phyloP scores from a whole-genome alignment of 306 rosid species.

The Lupinus albus region DNA sequence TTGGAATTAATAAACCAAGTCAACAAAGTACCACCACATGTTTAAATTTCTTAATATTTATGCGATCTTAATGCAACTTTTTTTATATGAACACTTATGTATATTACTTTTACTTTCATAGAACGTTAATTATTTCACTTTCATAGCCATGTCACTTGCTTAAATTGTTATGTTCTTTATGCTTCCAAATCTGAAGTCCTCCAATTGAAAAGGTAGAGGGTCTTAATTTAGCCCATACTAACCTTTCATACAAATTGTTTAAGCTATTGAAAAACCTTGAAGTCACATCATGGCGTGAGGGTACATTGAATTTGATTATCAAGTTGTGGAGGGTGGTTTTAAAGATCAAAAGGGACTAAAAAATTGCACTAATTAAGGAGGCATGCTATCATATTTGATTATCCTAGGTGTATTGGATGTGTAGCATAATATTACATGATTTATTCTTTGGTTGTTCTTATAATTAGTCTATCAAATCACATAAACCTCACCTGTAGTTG shows the following conservation, averaged over 20 bases:
- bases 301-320: neutral
- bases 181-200: neutral
- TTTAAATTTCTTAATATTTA: too few species aligned
- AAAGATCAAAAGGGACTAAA: neutral
- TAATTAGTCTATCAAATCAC: neutral
- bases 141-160: neutral
- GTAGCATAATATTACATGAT: neutral
- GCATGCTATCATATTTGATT: neutral
- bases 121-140: neutral
- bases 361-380: neutral
- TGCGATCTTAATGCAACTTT: too few species aligned
- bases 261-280: neutral
- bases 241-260: neutral
- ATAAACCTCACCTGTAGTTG: neutral
- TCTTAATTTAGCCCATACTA: too few species aligned
- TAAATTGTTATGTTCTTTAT: neutral
- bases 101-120: too few species aligned
- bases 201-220: neutral
- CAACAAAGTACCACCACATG: neutral
- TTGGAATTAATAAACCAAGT: neutral
- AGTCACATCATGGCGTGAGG: conserved; percentile 3
- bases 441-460: neutral
- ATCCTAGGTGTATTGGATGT: too few species aligned
- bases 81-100: too few species aligned
- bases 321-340: neutral